A percentile compares a stretch with the other conserved stretches of the same genome.
phyloP scores from a whole-genome alignment of 352 stramenopile genomes.

The Globisporangium paroecandrum region DNA sequence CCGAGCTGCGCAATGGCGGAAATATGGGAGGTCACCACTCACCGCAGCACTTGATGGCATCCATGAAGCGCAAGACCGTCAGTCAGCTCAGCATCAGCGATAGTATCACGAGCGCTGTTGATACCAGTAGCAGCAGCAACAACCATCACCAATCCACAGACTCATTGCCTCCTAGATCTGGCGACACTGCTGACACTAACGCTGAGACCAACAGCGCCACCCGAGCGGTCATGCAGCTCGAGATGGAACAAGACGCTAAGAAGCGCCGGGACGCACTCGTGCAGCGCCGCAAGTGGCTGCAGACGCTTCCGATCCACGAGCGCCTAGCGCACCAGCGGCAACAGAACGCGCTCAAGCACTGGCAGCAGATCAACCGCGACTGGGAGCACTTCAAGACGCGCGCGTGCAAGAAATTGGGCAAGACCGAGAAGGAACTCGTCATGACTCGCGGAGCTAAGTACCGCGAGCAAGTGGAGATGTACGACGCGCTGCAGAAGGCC shows the following conservation, averaged over 20 bases:
- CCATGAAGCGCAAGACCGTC: constrained; percentile 38
- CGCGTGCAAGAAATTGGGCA: constrained; percentile 54
- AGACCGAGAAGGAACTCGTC: constrained; percentile 72
- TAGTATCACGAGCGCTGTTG: not conserved
- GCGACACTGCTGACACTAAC: not conserved
- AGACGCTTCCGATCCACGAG: constrained; percentile 69
- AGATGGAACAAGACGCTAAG: constrained; percentile 33
- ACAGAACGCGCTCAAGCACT: constrained; percentile 66
- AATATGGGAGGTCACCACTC: constrained; percentile 8
- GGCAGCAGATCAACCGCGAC: constrained; percentile 61
- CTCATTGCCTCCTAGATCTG: not conserved
- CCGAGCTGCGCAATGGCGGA: constrained; percentile 23
- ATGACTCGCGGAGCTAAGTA: constrained; percentile 84
- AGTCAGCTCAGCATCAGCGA: constrained; percentile 11
- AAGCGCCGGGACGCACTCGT: constrained; percentile 45
- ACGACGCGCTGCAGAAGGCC: constrained; percentile 86
- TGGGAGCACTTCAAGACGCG: constrained; percentile 71
- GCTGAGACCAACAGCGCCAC: not conserved
- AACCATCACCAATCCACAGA: constrained; percentile 3
- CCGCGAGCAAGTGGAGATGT: constrained; percentile 88
- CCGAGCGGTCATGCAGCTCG: constrained; percentile 18
- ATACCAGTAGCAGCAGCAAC: not conserved
- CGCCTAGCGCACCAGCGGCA: constrained; percentile 59
- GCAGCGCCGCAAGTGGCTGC: constrained; percentile 59
- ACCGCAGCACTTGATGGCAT: constrained; percentile 28